Percentiles rank a stretch among this genome's conserved stretches.
phyloP scores from a whole-genome alignment of 148 eudicot species.

The Rhododendron williamsianum region DNA sequence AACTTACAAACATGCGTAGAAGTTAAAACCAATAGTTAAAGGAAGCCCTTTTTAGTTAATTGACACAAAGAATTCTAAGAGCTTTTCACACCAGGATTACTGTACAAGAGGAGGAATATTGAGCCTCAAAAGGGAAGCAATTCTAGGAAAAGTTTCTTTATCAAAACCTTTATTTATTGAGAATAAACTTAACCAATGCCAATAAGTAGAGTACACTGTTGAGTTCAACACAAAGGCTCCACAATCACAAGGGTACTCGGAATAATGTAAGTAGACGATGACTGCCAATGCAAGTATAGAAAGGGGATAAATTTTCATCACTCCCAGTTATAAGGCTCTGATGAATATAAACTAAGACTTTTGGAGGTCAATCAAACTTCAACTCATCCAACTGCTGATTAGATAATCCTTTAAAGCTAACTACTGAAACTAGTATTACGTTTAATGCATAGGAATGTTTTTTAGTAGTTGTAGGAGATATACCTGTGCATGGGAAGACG shows the following conservation, averaged over 20 bases:
- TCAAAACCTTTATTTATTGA: background rate
- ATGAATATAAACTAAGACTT: background rate
- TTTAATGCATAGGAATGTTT: background rate
- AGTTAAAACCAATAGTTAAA: background rate
- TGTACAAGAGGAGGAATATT: background rate
- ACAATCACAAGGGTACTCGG: background rate
- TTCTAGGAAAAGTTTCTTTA: background rate
- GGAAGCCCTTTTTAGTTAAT: background rate
- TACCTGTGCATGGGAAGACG: constrained; percentile 25
- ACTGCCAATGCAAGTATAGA: background rate
- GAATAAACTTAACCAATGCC: background rate
- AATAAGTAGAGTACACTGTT: background rate
- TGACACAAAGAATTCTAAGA: background rate
- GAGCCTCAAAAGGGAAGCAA: background rate
- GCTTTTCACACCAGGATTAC: background rate
- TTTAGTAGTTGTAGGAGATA: background rate
- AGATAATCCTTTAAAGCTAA: background rate
- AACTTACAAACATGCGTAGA: background rate
- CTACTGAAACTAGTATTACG: background rate
- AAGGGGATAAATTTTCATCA: background rate
- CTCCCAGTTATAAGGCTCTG: background rate
- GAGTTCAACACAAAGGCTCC: constrained; percentile 5
- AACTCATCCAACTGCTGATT: background rate
- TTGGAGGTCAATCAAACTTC: background rate
- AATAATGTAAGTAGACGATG: background rate